Evolutionary conservation across 23 red algal species (phyloP).

Genomic region (Agarophyton chilense): DNA sequence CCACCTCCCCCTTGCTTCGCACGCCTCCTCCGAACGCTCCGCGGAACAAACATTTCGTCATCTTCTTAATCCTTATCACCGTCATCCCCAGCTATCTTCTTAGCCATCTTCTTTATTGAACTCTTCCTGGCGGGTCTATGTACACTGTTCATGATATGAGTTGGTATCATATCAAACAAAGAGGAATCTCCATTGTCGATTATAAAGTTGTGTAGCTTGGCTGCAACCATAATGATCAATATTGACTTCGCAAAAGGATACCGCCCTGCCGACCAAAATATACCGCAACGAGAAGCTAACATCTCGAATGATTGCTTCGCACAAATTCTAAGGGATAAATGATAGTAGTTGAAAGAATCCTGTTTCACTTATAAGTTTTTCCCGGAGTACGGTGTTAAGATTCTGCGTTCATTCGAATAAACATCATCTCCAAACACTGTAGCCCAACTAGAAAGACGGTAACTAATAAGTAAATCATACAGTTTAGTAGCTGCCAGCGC

Average conservation of each 20-base stretch:
- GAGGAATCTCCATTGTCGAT: neutral
- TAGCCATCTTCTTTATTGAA: no score
- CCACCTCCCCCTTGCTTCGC: no score
- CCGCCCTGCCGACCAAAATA: slow-evolving; percentile 26
- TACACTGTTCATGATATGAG: no score
- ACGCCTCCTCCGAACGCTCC: no score
- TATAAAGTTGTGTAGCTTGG: neutral
- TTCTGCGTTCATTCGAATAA: neutral
- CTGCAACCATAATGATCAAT: neutral
- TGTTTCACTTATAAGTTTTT: neutral
- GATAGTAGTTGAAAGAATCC: slow-evolving; percentile 49
- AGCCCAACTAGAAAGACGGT: neutral
- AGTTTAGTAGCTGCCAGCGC: neutral
- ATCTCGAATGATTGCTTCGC: slow-evolving; percentile 20
- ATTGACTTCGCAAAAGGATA: neutral
- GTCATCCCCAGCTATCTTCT: no score
- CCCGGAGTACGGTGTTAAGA: slow-evolving; percentile 16
- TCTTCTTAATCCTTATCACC: no score
- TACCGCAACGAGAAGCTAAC: neutral
- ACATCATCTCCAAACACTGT: slow-evolving; percentile 28
- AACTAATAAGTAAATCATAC: neutral
- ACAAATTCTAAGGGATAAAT: neutral
- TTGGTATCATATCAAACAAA: neutral
- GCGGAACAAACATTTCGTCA: no score
- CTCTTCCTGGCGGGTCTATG: no score